Evolutionary conservation across 2,329 filamentous ascomycete genomes (phyloP), one percentile per base, ranked within the genome.

Genomic region (Verticillium dahliae): DNA sequence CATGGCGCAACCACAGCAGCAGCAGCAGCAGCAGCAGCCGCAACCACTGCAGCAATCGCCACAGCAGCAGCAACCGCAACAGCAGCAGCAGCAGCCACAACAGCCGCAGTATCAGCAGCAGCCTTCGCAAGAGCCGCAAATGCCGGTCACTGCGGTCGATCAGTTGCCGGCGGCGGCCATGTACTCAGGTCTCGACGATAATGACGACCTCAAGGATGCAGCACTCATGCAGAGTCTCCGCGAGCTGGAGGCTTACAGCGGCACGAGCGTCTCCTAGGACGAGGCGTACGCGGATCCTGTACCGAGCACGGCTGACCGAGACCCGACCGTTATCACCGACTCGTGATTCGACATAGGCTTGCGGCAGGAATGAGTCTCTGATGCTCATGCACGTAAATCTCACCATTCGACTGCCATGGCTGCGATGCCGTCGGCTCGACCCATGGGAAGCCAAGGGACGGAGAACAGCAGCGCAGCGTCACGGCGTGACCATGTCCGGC

Each of bases 91-190:
- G 27, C 60, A 63, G 10, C 63, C 64, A 22, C 63, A 65, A 6
- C 62, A 64, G 15, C 63, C 63, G 22, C 63, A 65, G 14, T 31
- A 31, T 31, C 61, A 63, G 7, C 63, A 65, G 33, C 63, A 65
- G 9, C 56, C 58, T 15, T 65, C 63, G 54, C 50, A 39, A 15
- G 65, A 68, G 31, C 66, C 68, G 13, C 69, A 70, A 55, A 56
- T 57, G 4, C 61, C 57, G 57, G 61, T 56, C 22, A 56, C 61
- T 15, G 7, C 54, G 13, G 33, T 35, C 1, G 61, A 63, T 31
- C 52, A 58, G n/a, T 31, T 58, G 5, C 60, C 60, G 39, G 34
- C 62, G 27, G 57, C 45, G 4, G 35, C 57, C 7, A 57, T 63
- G 41, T 64, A 63, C 57, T 54, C 61, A n/a, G 54, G 59, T 2